Conservation (phyloP, 208 protist genomes). For the Crithidia expoeki region DNA sequence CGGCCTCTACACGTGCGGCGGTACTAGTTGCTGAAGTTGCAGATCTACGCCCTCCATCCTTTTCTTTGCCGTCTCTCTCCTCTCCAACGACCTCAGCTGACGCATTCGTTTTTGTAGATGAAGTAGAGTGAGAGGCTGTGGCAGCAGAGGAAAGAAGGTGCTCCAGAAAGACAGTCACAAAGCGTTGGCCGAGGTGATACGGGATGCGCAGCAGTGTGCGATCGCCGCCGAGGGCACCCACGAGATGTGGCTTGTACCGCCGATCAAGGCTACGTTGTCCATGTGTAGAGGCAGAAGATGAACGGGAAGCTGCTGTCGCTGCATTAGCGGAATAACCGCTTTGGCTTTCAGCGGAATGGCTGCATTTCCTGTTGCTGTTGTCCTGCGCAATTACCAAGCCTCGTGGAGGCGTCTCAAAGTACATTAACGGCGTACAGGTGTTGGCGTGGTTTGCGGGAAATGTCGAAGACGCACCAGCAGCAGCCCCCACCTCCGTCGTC, state of each 20-base stretch:
- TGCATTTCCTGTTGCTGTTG: too few species aligned
- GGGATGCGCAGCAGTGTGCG: constrained; percentile 51
- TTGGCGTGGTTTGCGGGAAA: neutral
- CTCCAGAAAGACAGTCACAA: constrained; percentile 23
- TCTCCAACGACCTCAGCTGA: neutral
- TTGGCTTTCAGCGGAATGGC: too few species aligned
- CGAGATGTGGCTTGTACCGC: constrained; percentile 14
- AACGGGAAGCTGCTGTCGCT: neutral
- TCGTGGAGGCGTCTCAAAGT: constrained; percentile 22
- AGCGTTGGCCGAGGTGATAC: constrained; percentile 58
- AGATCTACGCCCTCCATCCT: neutral
- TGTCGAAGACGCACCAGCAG: neutral
- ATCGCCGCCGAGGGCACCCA: constrained; percentile 26
- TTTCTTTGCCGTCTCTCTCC: neutral
- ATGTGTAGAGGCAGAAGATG: neutral
- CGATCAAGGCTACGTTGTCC: neutral
- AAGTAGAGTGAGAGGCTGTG: too few species aligned
- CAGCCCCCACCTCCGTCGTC: neutral
- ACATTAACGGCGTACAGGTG: neutral
- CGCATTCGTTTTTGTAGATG: neutral
- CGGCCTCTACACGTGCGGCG: neutral
- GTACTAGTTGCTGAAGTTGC: neutral
- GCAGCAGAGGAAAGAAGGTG: constrained; percentile 16
- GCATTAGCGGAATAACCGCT: too few species aligned
- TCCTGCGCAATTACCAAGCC: too few species aligned